Evolutionary conservation across 768 basidiomycete genomes (phyloP).

Genomic region (Agrocybe praecox): DNA sequence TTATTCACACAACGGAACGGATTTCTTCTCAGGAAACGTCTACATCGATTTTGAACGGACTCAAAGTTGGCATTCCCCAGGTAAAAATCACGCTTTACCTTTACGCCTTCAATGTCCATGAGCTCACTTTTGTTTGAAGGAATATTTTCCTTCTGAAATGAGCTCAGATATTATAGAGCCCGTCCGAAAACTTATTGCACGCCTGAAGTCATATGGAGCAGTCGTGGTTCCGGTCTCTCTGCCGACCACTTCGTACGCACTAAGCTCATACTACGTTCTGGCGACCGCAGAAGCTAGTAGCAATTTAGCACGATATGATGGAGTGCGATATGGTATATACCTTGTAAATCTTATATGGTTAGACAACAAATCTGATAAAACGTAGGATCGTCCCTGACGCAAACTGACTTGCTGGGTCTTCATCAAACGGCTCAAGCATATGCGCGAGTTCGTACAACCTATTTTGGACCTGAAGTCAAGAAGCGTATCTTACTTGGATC

Average conservation of each 20-base stretch:
- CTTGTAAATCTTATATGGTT: not conserved
- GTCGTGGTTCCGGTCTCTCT: conserved; percentile 72
- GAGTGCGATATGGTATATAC: conserved; percentile 73
- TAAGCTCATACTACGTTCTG: conserved; percentile 96
- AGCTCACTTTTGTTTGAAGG: conserved; percentile 33
- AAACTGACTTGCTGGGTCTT: conserved; percentile 35
- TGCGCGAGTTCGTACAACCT: conserved; percentile 63
- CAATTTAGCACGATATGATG: conserved; percentile 89
- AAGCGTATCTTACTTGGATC: conserved; percentile 89
- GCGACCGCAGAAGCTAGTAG: conserved; percentile 94
- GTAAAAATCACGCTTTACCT: conserved; percentile 34
- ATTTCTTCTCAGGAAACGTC: conserved; percentile 8
- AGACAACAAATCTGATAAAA: not conserved
- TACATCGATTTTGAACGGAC: conserved; percentile 38
- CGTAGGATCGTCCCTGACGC: no score
- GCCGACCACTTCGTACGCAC: conserved; percentile 65
- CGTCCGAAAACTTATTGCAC: conserved; percentile 46
- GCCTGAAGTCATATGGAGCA: conserved; percentile 57
- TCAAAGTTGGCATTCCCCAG: conserved; percentile 78
- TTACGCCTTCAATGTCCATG: not conserved
- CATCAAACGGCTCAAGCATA: conserved; percentile 59
- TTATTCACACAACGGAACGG: conserved; percentile 11
- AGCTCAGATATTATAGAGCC: conserved; percentile 43
- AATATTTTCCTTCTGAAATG: conserved; percentile 81
- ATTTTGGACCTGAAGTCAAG: conserved; percentile 85